A percentile compares a stretch with the other conserved stretches of the same genome.
These are phyloP conservation scores for Odontarrhena argentea DNA, from an alignment of 345 rosid species.

Conservation along the genomic window DNA sequence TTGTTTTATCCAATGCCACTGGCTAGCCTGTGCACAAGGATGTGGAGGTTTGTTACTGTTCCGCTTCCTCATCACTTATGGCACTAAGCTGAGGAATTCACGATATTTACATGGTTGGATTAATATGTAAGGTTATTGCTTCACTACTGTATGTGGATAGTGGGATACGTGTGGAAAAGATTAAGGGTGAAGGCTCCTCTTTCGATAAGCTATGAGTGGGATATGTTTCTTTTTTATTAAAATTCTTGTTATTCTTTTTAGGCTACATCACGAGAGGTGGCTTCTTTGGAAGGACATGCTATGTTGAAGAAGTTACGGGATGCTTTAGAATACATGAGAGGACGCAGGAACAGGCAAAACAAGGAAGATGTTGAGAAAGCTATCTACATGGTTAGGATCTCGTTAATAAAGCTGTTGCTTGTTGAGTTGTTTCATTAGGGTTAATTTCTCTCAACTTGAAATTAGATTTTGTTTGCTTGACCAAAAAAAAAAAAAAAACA, in stretches of 20 bases:
- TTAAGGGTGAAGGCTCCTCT: conserved; percentile 73
- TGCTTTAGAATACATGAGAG: conserved; percentile 92
- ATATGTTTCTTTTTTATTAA: background rate
- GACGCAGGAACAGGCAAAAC: conserved; percentile 78
- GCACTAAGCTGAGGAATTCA: conserved; percentile 9
- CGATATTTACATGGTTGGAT: conserved; percentile 2
- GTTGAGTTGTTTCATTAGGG: no score
- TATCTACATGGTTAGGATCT: conserved; percentile 78
- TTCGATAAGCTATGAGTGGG: conserved; percentile 53
- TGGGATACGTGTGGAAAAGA: conserved; percentile 56
- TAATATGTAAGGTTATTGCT: conserved; percentile 55
- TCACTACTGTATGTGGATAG: conserved; percentile 69
- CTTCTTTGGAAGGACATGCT: conserved; percentile 98
- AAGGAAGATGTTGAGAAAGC: conserved; percentile 97
- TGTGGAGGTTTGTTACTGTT: conserved; percentile 52
- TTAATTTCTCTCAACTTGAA: no score
- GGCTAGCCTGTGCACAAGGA: conserved; percentile 57
- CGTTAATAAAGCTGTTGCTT: no score
- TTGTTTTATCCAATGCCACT: conserved; percentile 59
- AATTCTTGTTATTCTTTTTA: conserved; percentile 22
- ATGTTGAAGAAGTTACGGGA: conserved; percentile 98
- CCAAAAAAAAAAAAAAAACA: no score
- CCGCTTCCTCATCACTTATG: conserved; percentile 22
- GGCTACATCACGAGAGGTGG: conserved; percentile 87
- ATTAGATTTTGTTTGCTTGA: no score